These are phyloP conservation scores for Leishmania tarentolae DNA, from an alignment of 208 protist genomes.

Conservation along the genomic window DNA sequence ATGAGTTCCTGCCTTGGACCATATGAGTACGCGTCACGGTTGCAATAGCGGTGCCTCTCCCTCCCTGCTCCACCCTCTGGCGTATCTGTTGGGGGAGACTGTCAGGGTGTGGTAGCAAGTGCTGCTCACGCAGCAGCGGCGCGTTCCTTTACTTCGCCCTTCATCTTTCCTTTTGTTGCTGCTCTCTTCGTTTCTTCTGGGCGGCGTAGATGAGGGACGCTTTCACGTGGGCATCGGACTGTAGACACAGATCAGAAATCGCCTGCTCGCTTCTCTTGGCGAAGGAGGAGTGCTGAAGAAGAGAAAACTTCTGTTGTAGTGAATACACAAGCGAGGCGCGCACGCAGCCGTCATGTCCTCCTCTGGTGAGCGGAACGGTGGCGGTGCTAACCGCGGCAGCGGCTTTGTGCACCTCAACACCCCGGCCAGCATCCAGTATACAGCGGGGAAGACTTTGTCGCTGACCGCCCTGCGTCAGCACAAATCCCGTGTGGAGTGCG, in stretches of 20 bases:
- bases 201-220: no score
- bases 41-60: not conserved
- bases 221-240: not conserved
- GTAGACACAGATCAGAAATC: not conserved
- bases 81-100: no score
- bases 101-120: not conserved
- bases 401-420: slow-evolving; percentile 92
- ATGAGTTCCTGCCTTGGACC: not conserved
- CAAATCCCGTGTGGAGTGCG: slow-evolving; percentile 64
- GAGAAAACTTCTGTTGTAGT: not conserved
- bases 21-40: not conserved
- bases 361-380: not conserved
- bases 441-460: slow-evolving; percentile 60
- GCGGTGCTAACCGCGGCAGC: slow-evolving; percentile 41
- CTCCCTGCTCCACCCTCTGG: not conserved
- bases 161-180: not conserved
- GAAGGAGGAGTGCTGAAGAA: not conserved
- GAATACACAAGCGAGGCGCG: not conserved
- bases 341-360: not conserved
- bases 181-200: not conserved
- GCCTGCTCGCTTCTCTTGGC: not conserved
- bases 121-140: not conserved
- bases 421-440: slow-evolving; percentile 76
- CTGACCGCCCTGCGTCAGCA: slow-evolving; percentile 56
- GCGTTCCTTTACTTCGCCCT: not conserved